A percentile compares a stretch with the other conserved stretches of the same genome.
phyloP scores from a whole-genome alignment of 441 rosid genomes.

The Arabidopsis lyrata region DNA sequence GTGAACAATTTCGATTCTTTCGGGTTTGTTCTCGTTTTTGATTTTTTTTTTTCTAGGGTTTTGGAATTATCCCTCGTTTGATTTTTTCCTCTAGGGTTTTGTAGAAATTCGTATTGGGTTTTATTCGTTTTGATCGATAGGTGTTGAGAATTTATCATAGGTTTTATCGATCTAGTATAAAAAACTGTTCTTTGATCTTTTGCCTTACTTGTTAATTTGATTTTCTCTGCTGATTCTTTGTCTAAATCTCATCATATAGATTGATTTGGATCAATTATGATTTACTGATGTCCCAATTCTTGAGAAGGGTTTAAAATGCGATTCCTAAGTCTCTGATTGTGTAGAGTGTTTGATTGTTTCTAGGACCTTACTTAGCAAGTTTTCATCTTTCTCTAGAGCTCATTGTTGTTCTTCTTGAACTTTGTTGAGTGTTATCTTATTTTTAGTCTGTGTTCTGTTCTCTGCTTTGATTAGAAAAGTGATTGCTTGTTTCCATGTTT shows the following conservation, averaged over 20 bases:
- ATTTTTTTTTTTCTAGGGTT: constrained; percentile 32
- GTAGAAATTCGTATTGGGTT: constrained; percentile 16
- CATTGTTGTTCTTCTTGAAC: constrained; percentile 4
- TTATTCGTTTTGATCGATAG: constrained; percentile 13
- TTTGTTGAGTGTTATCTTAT: not conserved
- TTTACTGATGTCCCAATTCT: too few species aligned
- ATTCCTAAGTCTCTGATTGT: not conserved
- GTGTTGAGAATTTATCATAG: not conserved
- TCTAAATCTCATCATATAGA: not conserved
- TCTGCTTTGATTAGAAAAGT: not conserved
- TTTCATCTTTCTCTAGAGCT: not conserved
- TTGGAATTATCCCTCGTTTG: constrained; percentile 6
- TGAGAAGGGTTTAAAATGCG: too few species aligned
- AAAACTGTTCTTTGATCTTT: not conserved
- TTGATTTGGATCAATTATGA: constrained; percentile 14
- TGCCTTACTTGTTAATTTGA: not conserved
- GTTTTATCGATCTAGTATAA: constrained; percentile 25
- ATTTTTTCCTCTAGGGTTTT: constrained; percentile 13
- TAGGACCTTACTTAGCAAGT: not conserved
- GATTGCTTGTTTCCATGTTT: constrained; percentile 43
- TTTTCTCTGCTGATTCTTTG: not conserved
- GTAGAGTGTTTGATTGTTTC: not conserved
- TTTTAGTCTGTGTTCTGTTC: not conserved
- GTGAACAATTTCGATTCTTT: constrained; percentile 49
- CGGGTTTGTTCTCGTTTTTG: constrained; percentile 21